These are phyloP conservation scores for Arctium minus DNA, from an alignment of 129 eudicot genomes.

Conservation along the genomic window DNA sequence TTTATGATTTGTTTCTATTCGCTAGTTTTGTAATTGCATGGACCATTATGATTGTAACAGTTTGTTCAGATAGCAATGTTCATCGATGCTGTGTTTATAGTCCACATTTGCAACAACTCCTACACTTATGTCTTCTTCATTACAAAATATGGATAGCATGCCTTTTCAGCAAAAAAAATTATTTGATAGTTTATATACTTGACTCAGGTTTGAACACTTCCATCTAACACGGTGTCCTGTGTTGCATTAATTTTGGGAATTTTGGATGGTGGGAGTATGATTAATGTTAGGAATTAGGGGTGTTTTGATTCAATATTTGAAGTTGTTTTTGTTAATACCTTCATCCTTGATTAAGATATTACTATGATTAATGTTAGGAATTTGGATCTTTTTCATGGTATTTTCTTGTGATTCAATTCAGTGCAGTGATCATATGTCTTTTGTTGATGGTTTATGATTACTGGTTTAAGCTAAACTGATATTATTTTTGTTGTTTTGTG, in stretches of 20 bases:
- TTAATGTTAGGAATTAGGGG: neutral
- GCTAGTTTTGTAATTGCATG: neutral
- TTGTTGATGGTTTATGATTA: neutral
- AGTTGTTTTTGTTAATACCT: neutral
- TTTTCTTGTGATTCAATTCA: neutral
- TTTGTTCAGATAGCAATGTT: neutral
- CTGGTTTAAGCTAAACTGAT: slow-evolving; percentile 6
- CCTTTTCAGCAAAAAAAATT: too few relatives aligned
- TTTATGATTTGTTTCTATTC: neutral
- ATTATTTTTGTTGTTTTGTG: slow-evolving; percentile 14
- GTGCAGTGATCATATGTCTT: neutral
- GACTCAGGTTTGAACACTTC: neutral
- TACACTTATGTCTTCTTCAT: neutral
- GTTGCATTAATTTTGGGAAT: neutral
- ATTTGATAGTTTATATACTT: neutral
- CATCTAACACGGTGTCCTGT: neutral
- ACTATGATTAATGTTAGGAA: too few relatives aligned
- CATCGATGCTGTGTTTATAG: neutral
- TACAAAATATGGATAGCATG: too few relatives aligned
- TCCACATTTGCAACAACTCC: neutral
- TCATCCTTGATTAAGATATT: neutral
- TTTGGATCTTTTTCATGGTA: neutral
- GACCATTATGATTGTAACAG: neutral
- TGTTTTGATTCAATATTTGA: neutral
- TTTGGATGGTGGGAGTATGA: neutral